A percentile compares a stretch with the other conserved stretches of the same genome.
Evolutionary conservation across 345 rosid genomes (phyloP).

Genomic region (Toxicodendron radicans): DNA sequence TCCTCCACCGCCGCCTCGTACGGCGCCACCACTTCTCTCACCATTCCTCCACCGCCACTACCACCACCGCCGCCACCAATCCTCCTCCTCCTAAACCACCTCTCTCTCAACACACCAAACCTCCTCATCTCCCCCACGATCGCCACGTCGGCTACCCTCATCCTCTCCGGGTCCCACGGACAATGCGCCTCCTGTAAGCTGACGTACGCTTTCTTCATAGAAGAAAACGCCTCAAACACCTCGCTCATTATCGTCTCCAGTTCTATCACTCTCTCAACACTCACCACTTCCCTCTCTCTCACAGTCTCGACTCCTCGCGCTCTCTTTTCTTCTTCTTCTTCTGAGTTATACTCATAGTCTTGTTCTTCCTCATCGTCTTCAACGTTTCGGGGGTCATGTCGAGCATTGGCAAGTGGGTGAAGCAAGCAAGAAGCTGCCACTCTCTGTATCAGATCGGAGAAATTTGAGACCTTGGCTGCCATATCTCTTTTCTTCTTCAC

Average conservation of each 20-base stretch:
- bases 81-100: constrained; percentile 64
- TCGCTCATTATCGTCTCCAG: constrained; percentile 64
- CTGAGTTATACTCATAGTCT: constrained; percentile 29
- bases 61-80: constrained; percentile 25
- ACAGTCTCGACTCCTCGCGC: constrained; percentile 9
- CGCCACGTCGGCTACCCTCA: constrained; percentile 78
- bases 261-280: constrained; percentile 44
- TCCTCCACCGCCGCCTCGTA: constrained; percentile 89
- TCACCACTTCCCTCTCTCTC: constrained; percentile 18
- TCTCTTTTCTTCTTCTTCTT: constrained; percentile 33
- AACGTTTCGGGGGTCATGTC: constrained; percentile 44
- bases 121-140: constrained; percentile 79
- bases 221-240: constrained; percentile 69
- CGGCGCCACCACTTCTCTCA: constrained; percentile 91
- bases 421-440: constrained; percentile 86
- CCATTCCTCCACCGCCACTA: constrained; percentile 39
- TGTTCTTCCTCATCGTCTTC: constrained; percentile 27
- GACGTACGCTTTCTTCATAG: constrained; percentile 73
- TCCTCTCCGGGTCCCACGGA: constrained; percentile 95
- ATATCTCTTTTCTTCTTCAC: constrained; percentile 57
- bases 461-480: constrained; percentile 66
- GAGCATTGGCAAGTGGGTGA: constrained; percentile 72
- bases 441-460: constrained; percentile 86
- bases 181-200: constrained; percentile 84
- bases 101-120: constrained; percentile 68